phyloP scores from a whole-genome alignment of 2,329 filamentous ascomycete species.

The Penicillium sp. region DNA sequence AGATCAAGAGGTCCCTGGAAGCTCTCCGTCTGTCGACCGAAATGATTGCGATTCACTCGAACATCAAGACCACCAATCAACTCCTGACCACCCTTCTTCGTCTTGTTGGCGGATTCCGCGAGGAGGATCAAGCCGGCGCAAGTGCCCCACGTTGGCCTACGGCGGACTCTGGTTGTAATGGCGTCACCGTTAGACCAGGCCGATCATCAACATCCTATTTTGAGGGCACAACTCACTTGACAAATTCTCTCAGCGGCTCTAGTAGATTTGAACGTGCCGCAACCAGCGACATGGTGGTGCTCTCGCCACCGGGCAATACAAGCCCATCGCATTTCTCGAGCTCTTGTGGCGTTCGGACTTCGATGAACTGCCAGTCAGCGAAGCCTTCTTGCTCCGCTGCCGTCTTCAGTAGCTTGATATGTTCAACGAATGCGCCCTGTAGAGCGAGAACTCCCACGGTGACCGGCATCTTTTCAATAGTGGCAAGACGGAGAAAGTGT shows the following conservation, averaged over 20 bases:
- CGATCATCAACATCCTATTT: background rate
- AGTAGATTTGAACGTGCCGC: constrained; percentile 74
- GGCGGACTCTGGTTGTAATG: constrained; percentile 52
- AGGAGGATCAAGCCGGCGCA: constrained; percentile 92
- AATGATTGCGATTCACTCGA: constrained; percentile 87
- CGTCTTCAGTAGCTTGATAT: constrained; percentile 66
- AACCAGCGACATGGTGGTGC: constrained; percentile 85
- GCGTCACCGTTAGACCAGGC: constrained; percentile 11
- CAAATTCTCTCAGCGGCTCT: constrained; percentile 79
- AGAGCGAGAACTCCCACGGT: constrained; percentile 65
- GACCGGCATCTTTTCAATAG: constrained; percentile 30
- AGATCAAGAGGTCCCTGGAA: constrained; percentile 72
- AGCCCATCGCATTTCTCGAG: constrained; percentile 71
- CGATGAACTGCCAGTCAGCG: constrained; percentile 56
- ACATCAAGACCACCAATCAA: constrained; percentile 89
- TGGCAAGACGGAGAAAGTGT: constrained; percentile 3
- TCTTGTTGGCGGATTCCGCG: constrained; percentile 77
- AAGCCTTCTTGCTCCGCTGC: constrained; percentile 46
- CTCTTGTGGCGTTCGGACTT: constrained; percentile 71
- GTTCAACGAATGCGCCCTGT: constrained; percentile 89
- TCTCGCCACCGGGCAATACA: constrained; percentile 89
- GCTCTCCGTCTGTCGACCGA: constrained; percentile 86
- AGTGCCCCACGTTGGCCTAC: constrained; percentile 88
- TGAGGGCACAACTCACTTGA: constrained; percentile 59
- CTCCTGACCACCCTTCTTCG: constrained; percentile 86